phyloP scores from a whole-genome alignment of 2,329 filamentous ascomycete genomes.

The Penicillium psychrosexuale region DNA sequence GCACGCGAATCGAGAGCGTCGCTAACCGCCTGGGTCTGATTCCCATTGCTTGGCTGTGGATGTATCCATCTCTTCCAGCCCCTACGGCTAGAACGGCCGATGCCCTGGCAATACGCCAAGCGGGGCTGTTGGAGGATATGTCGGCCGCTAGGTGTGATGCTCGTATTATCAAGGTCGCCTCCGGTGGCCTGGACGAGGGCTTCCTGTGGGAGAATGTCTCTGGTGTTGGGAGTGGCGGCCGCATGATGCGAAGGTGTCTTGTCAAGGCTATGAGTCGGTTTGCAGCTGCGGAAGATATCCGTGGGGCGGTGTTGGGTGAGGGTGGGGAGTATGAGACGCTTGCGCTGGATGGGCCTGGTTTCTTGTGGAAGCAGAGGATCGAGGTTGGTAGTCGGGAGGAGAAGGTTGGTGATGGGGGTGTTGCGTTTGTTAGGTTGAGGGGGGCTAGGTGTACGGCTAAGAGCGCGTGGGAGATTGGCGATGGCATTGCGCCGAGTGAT shows the following conservation, averaged over 20 bases:
- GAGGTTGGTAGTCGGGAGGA: slow-evolving; percentile 56
- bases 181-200: slow-evolving; percentile 75
- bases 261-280: slow-evolving; percentile 57
- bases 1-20: slow-evolving; percentile 90
- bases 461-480: slow-evolving; percentile 20
- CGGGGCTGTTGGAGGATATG: slow-evolving; percentile 75
- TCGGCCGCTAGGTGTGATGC: slow-evolving; percentile 71
- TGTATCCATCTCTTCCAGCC: slow-evolving; percentile 71
- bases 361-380: slow-evolving; percentile 71
- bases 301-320: slow-evolving; percentile 77
- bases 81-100: slow-evolving; percentile 29
- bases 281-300: slow-evolving; percentile 52
- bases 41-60: slow-evolving; percentile 87
- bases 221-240: slow-evolving; percentile 35
- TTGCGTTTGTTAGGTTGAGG: slow-evolving; percentile 65
- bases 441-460: slow-evolving; percentile 55
- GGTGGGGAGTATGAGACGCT: slow-evolving; percentile 96
- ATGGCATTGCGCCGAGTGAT: slow-evolving; percentile 23
- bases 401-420: slow-evolving; percentile 70
- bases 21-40: slow-evolving; percentile 77
- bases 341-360: slow-evolving; percentile 72
- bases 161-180: slow-evolving; percentile 93
- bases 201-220: slow-evolving; percentile 81
- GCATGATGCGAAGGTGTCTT: slow-evolving; percentile 45
- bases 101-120: slow-evolving; percentile 21